phyloP scores from a whole-genome alignment of 2,329 filamentous ascomycete genomes.

The Pestalotiopsis sp. region DNA sequence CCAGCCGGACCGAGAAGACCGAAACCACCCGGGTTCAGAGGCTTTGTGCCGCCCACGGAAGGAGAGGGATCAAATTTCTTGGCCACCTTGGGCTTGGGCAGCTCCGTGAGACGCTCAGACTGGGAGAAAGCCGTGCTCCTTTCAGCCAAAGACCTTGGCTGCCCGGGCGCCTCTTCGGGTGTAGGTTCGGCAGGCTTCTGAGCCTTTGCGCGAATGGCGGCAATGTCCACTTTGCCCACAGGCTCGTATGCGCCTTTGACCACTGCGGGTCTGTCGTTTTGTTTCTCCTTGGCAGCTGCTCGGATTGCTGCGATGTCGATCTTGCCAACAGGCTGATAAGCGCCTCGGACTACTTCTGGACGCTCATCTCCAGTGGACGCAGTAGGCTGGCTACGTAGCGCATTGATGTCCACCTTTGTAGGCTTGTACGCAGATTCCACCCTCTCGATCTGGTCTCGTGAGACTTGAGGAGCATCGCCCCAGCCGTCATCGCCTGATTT shows the following conservation, averaged over 20 bases:
- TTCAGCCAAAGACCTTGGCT: constrained; percentile 70
- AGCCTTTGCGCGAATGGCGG: constrained; percentile 83
- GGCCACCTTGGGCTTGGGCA: constrained; percentile 94
- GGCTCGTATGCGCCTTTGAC: constrained; percentile 96
- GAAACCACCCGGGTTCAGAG: constrained; percentile 73
- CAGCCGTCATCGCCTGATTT: constrained; percentile 82
- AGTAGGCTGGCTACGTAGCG: constrained; percentile 74
- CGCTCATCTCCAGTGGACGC: constrained; percentile 59
- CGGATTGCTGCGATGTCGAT: constrained; percentile 95
- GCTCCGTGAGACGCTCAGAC: constrained; percentile 79
- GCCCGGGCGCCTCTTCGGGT: constrained; percentile 41
- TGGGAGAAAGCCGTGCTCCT: constrained; percentile 73
- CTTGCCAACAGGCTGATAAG: constrained; percentile 93
- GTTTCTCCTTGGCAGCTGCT: constrained; percentile 67
- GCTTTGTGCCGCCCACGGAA: constrained; percentile 84
- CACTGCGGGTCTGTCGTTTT: constrained; percentile 78
- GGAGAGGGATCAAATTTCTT: constrained; percentile 80
- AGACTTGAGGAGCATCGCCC: constrained; percentile 93
- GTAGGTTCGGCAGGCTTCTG: constrained; percentile 60
- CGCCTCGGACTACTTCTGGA: constrained; percentile 75
- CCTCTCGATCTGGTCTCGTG: constrained; percentile 85
- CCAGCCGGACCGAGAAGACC: constrained; percentile 65
- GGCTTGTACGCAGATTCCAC: constrained; percentile 92
- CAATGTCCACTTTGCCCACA: constrained; percentile 95
- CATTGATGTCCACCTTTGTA: constrained; percentile 91